Percentiles rank a stretch among this genome's conserved stretches.
phyloP scores from a whole-genome alignment of 768 basidiomycete genomes.

The Suillus tomentosus region DNA sequence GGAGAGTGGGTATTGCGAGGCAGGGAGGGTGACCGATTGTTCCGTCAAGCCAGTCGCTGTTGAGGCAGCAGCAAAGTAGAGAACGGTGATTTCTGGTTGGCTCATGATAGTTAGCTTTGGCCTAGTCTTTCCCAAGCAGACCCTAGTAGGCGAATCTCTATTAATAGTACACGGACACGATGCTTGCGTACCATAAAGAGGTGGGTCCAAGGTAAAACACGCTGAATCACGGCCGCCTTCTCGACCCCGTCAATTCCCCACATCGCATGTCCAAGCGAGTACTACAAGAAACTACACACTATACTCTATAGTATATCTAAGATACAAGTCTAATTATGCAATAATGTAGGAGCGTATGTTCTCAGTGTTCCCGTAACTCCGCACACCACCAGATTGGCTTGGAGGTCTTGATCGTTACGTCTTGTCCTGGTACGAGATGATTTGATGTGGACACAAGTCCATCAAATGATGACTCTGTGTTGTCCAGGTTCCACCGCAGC shows the following conservation, averaged over 20 bases:
- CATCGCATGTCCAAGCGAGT: neutral
- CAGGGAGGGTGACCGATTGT: conserved; percentile 54
- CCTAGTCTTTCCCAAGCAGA: neutral
- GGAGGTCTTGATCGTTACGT: conserved; percentile 75
- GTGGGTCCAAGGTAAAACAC: neutral
- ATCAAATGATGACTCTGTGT: conserved; percentile 74
- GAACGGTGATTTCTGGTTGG: conserved; percentile 44
- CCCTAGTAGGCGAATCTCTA: neutral
- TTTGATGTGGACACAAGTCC: conserved; percentile 93
- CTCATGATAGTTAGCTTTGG: conserved; percentile 7
- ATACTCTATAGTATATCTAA: neutral
- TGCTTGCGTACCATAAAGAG: neutral
- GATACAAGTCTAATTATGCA: neutral
- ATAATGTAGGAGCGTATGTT: neutral
- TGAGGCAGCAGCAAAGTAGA: conserved; percentile 66
- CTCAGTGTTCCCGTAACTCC: conserved; percentile 48
- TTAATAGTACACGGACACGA: neutral
- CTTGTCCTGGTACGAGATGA: conserved; percentile 71
- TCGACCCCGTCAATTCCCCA: neutral
- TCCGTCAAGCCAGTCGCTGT: conserved; percentile 63
- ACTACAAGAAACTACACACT: neutral
- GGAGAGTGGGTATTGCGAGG: conserved; percentile 48
- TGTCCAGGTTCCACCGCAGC: conserved; percentile 82
- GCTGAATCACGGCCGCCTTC: neutral
- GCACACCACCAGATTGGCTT: conserved; percentile 90